Evolutionary conservation across 1,284 basidiomycete species (phyloP).

Genomic region (Boletus mariae): DNA sequence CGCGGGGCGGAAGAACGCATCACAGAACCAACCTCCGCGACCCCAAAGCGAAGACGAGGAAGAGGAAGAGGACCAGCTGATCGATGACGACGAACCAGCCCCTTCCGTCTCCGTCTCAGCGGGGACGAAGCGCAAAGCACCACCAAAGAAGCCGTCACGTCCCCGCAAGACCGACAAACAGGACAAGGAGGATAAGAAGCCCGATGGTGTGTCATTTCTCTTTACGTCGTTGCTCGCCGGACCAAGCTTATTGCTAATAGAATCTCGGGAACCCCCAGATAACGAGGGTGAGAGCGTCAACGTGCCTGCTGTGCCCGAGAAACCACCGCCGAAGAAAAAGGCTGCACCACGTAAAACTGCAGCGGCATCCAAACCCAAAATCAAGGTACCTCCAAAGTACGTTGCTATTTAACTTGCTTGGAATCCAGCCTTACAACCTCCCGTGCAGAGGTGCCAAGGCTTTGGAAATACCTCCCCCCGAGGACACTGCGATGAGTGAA

Average conservation of each 20-base stretch:
- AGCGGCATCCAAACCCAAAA: constrained; percentile 34
- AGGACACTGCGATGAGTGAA: constrained; percentile 43
- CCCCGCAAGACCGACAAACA: constrained; percentile 43
- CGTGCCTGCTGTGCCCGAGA: constrained; percentile 20
- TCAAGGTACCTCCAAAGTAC: constrained; percentile 41
- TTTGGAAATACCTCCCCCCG: constrained; percentile 19
- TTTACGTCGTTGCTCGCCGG: constrained; percentile 17
- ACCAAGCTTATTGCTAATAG: constrained; percentile 26
- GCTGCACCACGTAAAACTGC: constrained; percentile 37
- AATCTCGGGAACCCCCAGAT: constrained; percentile 29
- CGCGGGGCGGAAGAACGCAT: constrained; percentile 21
- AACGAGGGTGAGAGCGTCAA: constrained; percentile 20
- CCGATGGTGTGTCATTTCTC: constrained; percentile 24
- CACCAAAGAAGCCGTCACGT: constrained; percentile 45
- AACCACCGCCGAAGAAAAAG: constrained; percentile 38
- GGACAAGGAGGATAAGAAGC: constrained; percentile 36
- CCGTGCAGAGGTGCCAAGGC: constrained; percentile 19
- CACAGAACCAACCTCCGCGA: constrained; percentile 18
- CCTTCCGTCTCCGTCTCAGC: constrained; percentile 29
- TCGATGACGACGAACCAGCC: constrained; percentile 55
- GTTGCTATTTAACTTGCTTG: constrained; percentile 7
- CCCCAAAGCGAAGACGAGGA: constrained; percentile 46
- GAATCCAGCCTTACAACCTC: not conserved
- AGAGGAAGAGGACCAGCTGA: constrained; percentile 74
- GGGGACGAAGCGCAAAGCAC: constrained; percentile 44